A percentile compares a stretch with the other conserved stretches of the same genome.
Evolutionary conservation across 2,329 filamentous ascomycete genomes (phyloP).

Genomic region (Ophiosphaerella korrae): DNA sequence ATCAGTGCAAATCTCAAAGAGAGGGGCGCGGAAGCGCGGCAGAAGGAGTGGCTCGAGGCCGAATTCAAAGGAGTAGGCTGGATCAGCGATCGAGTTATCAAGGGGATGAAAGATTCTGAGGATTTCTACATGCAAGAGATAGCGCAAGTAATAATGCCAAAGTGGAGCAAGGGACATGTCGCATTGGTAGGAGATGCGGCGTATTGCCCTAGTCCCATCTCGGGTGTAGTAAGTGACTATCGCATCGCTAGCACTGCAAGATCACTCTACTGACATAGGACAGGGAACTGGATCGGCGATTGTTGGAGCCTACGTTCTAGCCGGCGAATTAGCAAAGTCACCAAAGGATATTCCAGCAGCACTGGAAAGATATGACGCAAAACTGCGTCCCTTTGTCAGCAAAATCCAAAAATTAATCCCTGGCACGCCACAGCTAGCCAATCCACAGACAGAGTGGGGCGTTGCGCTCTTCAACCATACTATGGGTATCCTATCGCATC

Average conservation of each 20-base stretch:
- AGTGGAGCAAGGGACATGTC: conserved; percentile 42
- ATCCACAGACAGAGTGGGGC: conserved; percentile 33
- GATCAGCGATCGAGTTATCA: conserved; percentile 43
- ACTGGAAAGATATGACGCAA: conserved; percentile 27
- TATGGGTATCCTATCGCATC: conserved; percentile 21
- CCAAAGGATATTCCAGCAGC: conserved; percentile 26
- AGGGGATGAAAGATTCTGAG: conserved; percentile 46
- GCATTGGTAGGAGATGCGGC: conserved; percentile 49
- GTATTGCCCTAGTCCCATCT: conserved; percentile 44
- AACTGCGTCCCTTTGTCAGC: conserved; percentile 25
- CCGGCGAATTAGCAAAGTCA: conserved; percentile 40
- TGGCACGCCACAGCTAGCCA: conserved; percentile 29
- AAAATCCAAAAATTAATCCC: conserved; percentile 30
- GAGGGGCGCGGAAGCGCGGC: conserved; percentile 9
- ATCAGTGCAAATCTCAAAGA: conserved; percentile 20
- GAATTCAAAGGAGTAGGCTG: conserved; percentile 48
- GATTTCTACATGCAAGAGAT: conserved; percentile 55
- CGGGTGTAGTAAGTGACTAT: conserved; percentile 25
- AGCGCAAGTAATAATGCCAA: conserved; percentile 46
- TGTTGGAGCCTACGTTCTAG: conserved; percentile 48
- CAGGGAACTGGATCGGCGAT: conserved; percentile 43
- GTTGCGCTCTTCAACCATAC: conserved; percentile 23
- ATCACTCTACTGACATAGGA: conserved; percentile 1
- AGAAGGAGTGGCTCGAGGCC: conserved; percentile 29
- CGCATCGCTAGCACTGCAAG: not conserved